Percentiles rank a stretch among this genome's conserved stretches.
Conservation (phyloP, 805 yeast species). For the Teunomyces panamensis region DNA sequence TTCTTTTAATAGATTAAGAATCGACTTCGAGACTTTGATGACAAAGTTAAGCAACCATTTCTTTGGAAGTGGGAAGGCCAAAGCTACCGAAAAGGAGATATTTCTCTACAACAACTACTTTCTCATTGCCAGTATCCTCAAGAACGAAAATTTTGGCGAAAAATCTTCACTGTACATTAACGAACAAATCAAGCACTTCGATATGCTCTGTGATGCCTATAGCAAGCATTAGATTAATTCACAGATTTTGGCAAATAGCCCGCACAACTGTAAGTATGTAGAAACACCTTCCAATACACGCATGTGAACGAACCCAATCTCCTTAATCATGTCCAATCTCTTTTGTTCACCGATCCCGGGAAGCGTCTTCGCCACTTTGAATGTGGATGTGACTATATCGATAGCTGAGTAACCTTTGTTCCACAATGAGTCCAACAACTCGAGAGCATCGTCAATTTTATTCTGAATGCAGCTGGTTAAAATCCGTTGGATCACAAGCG, state of each 20-base stretch:
- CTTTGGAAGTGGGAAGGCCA: conserved; percentile 29
- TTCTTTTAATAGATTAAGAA: conserved; percentile 65
- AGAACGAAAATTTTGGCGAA: conserved; percentile 30
- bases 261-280: conserved; percentile 80
- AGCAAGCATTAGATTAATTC: conserved; percentile 17
- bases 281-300: conserved; percentile 91
- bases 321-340: conserved; percentile 74
- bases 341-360: conserved; percentile 64
- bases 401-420: conserved; percentile 88
- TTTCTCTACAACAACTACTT: conserved; percentile 74
- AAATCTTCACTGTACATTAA: conserved; percentile 22
- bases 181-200: conserved; percentile 40
- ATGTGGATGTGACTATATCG: conserved; percentile 87
- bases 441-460: conserved; percentile 62
- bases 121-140: conserved; percentile 56
- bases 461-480: conserved; percentile 42
- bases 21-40: conserved; percentile 75
- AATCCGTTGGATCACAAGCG: conserved; percentile 70
- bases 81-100: conserved; percentile 53
- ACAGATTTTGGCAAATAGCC: conserved; percentile 65
- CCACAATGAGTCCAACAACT: conserved; percentile 70
- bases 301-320: conserved; percentile 90
- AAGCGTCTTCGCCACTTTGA: conserved; percentile 79
- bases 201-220: conserved; percentile 39
- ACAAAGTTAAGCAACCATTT: conserved; percentile 60